Evolutionary conservation across 2,329 filamentous ascomycete species (phyloP), one percentile per base, ranked within the genome.

Genomic region (Parascedosporium putredinis): DNA sequence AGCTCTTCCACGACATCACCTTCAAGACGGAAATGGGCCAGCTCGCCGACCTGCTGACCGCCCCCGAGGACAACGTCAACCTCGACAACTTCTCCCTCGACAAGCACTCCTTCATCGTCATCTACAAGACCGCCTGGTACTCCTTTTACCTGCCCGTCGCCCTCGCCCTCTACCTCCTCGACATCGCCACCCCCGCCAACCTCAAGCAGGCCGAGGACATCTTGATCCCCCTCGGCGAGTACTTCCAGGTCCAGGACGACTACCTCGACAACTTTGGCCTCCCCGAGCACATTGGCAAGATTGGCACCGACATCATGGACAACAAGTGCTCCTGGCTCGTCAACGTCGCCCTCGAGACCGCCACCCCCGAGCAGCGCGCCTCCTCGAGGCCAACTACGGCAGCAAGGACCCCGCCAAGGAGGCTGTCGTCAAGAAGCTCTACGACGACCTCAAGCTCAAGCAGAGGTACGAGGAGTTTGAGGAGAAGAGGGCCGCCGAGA

Each of bases 291-390:
- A 93, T 98, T 65, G 93, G 93, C 68, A 98, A 98, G 81, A 95
- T 97, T 57, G 93, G 93, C 57, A 98, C 93, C 53, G 93, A 98
- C 63, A 98, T 98, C 68, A 84, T 90, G 76, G 93, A 98, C 73
- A 98, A 98, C 80, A 98, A 98, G 79, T 98, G 93, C 78, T 94
- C 88, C 38, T 98, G 93, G 93, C 74, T 98, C 53, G 79, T 98
- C 69, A 98, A 98, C 78, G 84, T 95, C 70, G 93, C 93, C 44
- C 76, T 98, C 52, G 77, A 82, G 65, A 78, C 84, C 54, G 86
- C 80, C 56, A 90, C 78, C 2, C 82, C 88, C 1, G 88, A 91
- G 66, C 93, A 98, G 77, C 83, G 89, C 63, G 77, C 69, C 68
- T 94, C 34, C 82, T 98, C 47, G 88, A 96, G 63, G 81, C 88